Conservation (phyloP, 2,329 filamentous ascomycete species). For the Stemphylium lycopersici region DNA sequence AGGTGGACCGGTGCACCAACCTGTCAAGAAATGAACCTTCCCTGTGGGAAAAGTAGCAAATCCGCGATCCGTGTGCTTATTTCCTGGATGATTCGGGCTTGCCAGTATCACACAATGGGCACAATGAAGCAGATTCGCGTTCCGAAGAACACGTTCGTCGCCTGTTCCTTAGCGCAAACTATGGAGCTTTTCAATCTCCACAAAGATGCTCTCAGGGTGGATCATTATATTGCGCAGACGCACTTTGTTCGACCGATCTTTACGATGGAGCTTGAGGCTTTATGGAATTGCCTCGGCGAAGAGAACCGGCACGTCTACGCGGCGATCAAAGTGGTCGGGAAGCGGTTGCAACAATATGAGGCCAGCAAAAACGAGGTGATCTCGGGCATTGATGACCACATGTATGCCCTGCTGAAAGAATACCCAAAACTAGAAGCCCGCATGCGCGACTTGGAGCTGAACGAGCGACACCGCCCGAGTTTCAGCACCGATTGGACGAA, state of each 20-base stretch:
- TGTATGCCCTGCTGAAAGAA: slow-evolving; percentile 13
- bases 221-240: slow-evolving; percentile 17
- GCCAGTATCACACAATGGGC: slow-evolving; percentile 11
- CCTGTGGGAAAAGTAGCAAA: slow-evolving; percentile 12
- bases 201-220: slow-evolving; percentile 26
- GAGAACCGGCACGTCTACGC: slow-evolving; percentile 27
- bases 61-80: slow-evolving; percentile 23
- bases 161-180: slow-evolving; percentile 29
- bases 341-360: slow-evolving; percentile 4
- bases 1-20: slow-evolving; percentile 9
- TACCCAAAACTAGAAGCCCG: slow-evolving; percentile 12
- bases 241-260: slow-evolving; percentile 24
- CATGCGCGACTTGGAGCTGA: slow-evolving; percentile 14
- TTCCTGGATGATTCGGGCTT: slow-evolving; percentile 35
- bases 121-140: slow-evolving; percentile 21
- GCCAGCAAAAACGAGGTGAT: background rate
- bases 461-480: slow-evolving; percentile 13
- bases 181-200: slow-evolving; percentile 25
- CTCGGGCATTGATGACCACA: background rate
- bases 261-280: slow-evolving; percentile 20
- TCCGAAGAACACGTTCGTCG: slow-evolving; percentile 25
- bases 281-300: slow-evolving; percentile 30
- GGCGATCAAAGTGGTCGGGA: slow-evolving; percentile 19
- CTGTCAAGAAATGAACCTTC: slow-evolving; percentile 21
- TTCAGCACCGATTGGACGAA: slow-evolving; percentile 17